These are phyloP conservation scores for Fusarium drepaniforme DNA, from an alignment of 2,329 filamentous ascomycete genomes.

Conservation along the genomic window DNA sequence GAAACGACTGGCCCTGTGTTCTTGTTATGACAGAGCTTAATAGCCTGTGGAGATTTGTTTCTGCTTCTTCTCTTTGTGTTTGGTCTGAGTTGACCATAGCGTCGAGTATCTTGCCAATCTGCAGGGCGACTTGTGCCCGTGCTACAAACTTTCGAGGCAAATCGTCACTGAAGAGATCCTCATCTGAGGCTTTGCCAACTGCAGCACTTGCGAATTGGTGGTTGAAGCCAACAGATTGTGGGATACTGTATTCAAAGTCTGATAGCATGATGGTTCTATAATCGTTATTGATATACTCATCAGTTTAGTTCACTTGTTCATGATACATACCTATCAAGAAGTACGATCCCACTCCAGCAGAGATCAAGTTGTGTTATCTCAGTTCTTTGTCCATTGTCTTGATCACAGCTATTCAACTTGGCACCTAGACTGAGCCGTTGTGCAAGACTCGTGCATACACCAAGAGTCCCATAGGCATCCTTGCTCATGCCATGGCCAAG, in stretches of 20 bases:
- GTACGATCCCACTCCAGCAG: neutral
- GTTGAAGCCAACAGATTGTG: neutral
- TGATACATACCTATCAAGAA: neutral
- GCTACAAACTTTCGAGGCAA: neutral
- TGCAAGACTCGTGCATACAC: neutral
- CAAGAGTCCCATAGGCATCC: neutral
- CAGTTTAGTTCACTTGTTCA: neutral
- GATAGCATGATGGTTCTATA: neutral
- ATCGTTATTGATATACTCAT: neutral
- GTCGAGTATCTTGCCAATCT: neutral
- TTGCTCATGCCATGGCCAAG: neutral
- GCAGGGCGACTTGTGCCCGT: neutral
- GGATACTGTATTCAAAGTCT: neutral
- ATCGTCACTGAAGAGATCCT: neutral
- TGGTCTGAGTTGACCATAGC: neutral
- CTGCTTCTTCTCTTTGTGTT: neutral
- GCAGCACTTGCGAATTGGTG: neutral
- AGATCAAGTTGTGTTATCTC: neutral
- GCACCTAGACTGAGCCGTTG: neutral
- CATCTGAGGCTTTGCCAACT: neutral
- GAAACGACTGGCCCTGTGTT: neutral
- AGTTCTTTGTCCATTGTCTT: neutral
- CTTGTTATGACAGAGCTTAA: neutral
- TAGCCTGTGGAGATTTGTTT: neutral
- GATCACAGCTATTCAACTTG: neutral